Percentiles rank a stretch among this genome's conserved stretches.
Conservation (phyloP, 2,329 filamentous ascomycete genomes). For the Aspergillus japonicus region DNA sequence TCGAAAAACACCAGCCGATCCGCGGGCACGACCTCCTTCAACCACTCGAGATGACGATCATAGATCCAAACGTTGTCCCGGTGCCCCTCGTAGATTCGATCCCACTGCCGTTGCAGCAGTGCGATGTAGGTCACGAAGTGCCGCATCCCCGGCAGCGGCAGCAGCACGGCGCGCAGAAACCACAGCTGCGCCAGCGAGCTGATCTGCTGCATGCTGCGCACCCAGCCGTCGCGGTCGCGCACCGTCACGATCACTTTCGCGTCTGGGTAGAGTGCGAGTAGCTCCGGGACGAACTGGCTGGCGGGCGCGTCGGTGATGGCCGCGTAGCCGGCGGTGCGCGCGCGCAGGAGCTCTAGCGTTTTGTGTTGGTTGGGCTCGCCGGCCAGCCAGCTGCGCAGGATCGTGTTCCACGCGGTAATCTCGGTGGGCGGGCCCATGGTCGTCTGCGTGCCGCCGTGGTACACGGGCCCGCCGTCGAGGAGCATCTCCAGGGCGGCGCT, state of each 20-base stretch:
- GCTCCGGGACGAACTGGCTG: no score
- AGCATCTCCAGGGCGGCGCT: no score
- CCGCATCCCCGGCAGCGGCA: conserved; percentile 26
- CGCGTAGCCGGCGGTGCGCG: no score
- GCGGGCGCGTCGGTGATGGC: no score
- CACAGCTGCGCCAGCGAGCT: conserved; percentile 14
- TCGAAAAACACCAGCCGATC: conserved; percentile 40
- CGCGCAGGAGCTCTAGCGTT: no score
- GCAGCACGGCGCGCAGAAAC: conserved; percentile 20
- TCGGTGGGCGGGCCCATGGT: no score
- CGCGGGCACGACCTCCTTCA: conserved; percentile 28
- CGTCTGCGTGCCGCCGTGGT: no score
- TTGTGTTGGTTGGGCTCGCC: no score
- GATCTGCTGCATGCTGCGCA: conserved; percentile 22
- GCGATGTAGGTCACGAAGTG: conserved; percentile 23
- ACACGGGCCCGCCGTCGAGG: no score
- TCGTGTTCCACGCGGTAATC: no score
- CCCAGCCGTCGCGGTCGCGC: conserved; percentile 24
- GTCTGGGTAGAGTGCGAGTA: no score
- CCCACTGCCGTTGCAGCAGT: conserved; percentile 22
- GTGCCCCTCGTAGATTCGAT: conserved; percentile 14
- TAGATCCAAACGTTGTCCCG: conserved; percentile 7
- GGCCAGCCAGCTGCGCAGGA: no score
- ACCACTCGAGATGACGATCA: conserved; percentile 24
- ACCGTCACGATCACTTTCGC: conserved; percentile 19